Evolutionary conservation across 768 basidiomycete genomes (phyloP).

Genomic region (Hygrocybe punicea): DNA sequence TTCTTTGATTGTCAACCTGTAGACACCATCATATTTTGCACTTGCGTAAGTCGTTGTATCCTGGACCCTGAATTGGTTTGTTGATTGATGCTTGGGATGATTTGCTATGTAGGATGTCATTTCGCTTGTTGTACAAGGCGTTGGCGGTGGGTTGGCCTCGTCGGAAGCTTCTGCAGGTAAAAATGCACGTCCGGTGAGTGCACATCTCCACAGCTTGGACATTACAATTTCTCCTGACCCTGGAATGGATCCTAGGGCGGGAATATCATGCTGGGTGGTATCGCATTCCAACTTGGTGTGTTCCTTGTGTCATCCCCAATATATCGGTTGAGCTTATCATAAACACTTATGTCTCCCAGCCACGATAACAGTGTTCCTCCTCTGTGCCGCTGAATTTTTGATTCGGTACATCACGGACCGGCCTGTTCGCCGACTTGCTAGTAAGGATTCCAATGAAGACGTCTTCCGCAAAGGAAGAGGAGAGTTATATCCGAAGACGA

Average conservation of each 20-base stretch:
- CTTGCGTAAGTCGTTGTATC: slow-evolving; percentile 25
- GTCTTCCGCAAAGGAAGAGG: background rate
- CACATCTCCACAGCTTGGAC: background rate
- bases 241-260: slow-evolving; percentile 23
- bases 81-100: background rate
- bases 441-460: background rate
- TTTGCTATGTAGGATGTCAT: slow-evolving; percentile 44
- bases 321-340: too few species aligned
- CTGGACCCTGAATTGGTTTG: background rate
- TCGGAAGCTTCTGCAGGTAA: slow-evolving; percentile 18
- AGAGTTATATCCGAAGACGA: slow-evolving; percentile 20
- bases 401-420: slow-evolving; percentile 37
- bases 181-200: slow-evolving; percentile 9
- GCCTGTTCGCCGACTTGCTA: slow-evolving; percentile 27
- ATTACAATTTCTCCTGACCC: background rate
- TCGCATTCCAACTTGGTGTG: slow-evolving; percentile 54
- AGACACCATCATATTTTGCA: slow-evolving; percentile 42
- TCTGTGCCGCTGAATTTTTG: slow-evolving; percentile 45
- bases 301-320: background rate
- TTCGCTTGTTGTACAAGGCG: slow-evolving; percentile 60
- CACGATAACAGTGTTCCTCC: slow-evolving; percentile 41
- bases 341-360: slow-evolving; percentile 25
- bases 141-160: slow-evolving; percentile 55
- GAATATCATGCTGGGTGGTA: slow-evolving; percentile 60
- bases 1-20: slow-evolving; percentile 4